These are phyloP conservation scores for Arachis hypogaea DNA, from an alignment of 306 rosid species.

Conservation along the genomic window DNA sequence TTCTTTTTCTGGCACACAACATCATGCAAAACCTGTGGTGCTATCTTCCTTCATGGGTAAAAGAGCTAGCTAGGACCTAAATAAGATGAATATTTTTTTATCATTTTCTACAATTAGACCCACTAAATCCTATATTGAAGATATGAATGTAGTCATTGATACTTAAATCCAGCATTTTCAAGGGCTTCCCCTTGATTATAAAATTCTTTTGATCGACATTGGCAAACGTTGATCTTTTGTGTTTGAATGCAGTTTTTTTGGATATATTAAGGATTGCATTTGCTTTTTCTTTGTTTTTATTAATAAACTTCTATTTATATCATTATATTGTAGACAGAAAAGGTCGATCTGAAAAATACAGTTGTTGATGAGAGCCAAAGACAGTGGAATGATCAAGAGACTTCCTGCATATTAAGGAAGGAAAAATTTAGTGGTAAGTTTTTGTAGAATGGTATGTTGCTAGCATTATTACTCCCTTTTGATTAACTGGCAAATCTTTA, in stretches of 20 bases:
- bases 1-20: conserved; percentile 22
- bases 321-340: conserved; percentile 86
- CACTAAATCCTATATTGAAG: conserved; percentile 14
- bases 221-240: neutral
- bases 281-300: conserved; percentile 28
- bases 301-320: conserved; percentile 40
- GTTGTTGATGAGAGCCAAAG: conserved; percentile 99
- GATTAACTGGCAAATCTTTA: conserved; percentile 8
- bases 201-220: conserved; percentile 1
- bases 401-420: conserved; percentile 60
- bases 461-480: conserved; percentile 15
- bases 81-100: conserved; percentile 27
- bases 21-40: conserved; percentile 17
- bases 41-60: conserved; percentile 25
- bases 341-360: conserved; percentile 98
- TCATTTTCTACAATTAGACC: conserved; percentile 13
- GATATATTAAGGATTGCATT: neutral
- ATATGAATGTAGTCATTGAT: neutral
- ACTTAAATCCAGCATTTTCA: conserved; percentile 14
- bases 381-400: conserved; percentile 71
- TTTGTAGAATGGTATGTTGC: conserved; percentile 27
- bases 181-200: conserved; percentile 26
- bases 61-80: conserved; percentile 28
- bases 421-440: conserved; percentile 86
- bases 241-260: neutral